A percentile compares a stretch with the other conserved stretches of the same genome.
Evolutionary conservation across 108 stramenopile species (phyloP).

Genomic region (Nannochloropsis oceanica): DNA sequence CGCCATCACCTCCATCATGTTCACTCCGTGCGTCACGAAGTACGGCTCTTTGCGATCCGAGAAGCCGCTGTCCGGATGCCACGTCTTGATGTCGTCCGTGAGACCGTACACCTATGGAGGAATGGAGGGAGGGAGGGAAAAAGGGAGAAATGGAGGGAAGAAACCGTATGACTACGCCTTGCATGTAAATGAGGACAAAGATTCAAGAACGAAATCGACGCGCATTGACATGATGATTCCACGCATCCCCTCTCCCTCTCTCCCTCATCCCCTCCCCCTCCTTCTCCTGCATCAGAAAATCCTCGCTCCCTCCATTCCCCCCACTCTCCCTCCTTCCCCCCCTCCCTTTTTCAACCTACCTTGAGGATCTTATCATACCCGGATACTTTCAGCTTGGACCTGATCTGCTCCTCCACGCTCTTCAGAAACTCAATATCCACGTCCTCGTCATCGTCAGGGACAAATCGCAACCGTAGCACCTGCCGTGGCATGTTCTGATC

Average conservation of each 20-base stretch:
- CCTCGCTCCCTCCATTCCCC: too few species aligned
- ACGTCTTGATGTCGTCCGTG: constrained; percentile 58
- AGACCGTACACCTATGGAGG: constrained; percentile 57
- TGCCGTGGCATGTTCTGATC: background rate
- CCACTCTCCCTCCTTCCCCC: too few species aligned
- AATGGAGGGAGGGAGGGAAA: background rate
- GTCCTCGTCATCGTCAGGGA: constrained; percentile 52
- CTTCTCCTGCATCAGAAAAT: background rate
- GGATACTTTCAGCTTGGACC: constrained; percentile 64
- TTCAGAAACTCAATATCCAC: constrained; percentile 74
- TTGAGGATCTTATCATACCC: constrained; percentile 84
- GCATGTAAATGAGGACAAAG: too few species aligned
- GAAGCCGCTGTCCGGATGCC: constrained; percentile 62
- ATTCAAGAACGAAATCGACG: too few species aligned
- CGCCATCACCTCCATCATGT: constrained; percentile 72
- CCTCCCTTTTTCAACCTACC: constrained; percentile 5
- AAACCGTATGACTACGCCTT: too few species aligned
- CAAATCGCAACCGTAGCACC: constrained; percentile 61
- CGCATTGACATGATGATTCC: too few species aligned
- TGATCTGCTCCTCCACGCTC: constrained; percentile 75
- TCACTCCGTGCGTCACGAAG: constrained; percentile 87
- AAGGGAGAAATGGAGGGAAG: background rate
- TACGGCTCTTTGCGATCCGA: constrained; percentile 64
- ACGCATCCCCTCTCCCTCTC: too few species aligned
- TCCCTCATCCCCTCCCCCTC: background rate